Evolutionary conservation across 2,329 filamentous ascomycete genomes (phyloP).

Genomic region (Leptographium procerum): DNA sequence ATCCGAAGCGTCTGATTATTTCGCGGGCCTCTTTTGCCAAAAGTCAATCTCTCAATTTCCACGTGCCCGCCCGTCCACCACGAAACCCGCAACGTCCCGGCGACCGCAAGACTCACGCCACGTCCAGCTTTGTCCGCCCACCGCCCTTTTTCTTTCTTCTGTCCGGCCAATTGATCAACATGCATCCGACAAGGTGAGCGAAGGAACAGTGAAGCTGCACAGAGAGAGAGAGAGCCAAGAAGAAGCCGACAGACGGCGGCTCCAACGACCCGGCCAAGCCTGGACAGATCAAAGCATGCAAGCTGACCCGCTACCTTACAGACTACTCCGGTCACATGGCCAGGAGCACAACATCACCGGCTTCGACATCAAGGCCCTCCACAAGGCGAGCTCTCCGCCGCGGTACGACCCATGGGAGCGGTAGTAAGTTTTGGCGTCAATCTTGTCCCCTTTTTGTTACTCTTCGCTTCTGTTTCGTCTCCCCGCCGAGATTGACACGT

Average conservation of each 20-base stretch:
- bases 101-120: not conserved
- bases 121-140: not conserved
- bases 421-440: conserved; percentile 34
- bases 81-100: not conserved
- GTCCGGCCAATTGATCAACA: conserved; percentile 12
- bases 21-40: not conserved
- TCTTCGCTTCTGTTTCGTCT: not conserved
- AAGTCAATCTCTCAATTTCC: not conserved
- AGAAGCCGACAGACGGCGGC: not conserved
- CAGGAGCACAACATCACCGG: conserved; percentile 71
- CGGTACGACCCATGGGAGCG: conserved; percentile 57
- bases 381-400: conserved; percentile 52
- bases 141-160: not conserved
- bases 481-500: not conserved
- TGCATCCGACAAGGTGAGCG: conserved; percentile 25
- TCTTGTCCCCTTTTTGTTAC: not conserved
- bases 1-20: conserved; percentile 13
- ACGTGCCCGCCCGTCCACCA: not conserved
- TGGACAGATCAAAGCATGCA: not conserved
- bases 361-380: conserved; percentile 78
- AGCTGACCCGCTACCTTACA: conserved; percentile 12
- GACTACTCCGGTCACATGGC: conserved; percentile 41
- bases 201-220: not conserved
- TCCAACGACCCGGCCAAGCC: not conserved
- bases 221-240: not conserved